Evolutionary conservation across 371 early-diverging fungal species (phyloP).

Genomic region (Mortierella polycephala): DNA sequence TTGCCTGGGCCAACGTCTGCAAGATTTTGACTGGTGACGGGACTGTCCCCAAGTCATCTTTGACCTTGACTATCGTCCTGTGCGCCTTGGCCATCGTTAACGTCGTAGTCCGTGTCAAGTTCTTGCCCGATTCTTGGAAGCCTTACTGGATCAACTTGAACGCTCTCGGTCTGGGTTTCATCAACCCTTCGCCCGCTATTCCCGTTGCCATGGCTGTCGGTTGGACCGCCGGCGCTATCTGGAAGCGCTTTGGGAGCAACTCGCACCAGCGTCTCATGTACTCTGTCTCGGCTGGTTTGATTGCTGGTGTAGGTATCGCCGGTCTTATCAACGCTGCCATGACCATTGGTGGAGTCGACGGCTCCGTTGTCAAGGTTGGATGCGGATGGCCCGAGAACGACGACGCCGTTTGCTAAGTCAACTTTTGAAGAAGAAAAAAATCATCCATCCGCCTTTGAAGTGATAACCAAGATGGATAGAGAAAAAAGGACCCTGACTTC

Average conservation of each 20-base stretch:
- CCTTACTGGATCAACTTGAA: slow-evolving; percentile 68
- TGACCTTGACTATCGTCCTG: slow-evolving; percentile 47
- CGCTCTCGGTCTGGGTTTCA: slow-evolving; percentile 79
- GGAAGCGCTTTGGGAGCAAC: slow-evolving; percentile 59
- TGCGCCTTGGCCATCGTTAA: slow-evolving; percentile 60
- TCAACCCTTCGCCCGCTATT: slow-evolving; percentile 64
- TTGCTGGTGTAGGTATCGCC: slow-evolving; percentile 81
- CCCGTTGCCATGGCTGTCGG: slow-evolving; percentile 71
- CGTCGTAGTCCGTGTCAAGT: slow-evolving; percentile 60
- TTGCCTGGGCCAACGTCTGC: slow-evolving; percentile 72
- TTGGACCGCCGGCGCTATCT: slow-evolving; percentile 61
- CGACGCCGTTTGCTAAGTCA: no score
- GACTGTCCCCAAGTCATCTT: slow-evolving; percentile 20
- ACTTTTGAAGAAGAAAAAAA: no score
- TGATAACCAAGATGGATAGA: no score
- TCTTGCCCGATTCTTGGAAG: slow-evolving; percentile 63
- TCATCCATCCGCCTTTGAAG: no score
- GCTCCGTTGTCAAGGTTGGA: slow-evolving; percentile 8
- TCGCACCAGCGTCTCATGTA: slow-evolving; percentile 63
- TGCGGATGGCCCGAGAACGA: slow-evolving; percentile 2
- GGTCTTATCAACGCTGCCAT: slow-evolving; percentile 71
- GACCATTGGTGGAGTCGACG: slow-evolving; percentile 54
- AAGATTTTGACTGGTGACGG: slow-evolving; percentile 64
- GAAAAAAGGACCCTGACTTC: no score
- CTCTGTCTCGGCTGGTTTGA: slow-evolving; percentile 72